Evolutionary conservation across 106 monocot species (phyloP), one percentile per base, ranked within the genome.

Genomic region (Allium cepa): DNA sequence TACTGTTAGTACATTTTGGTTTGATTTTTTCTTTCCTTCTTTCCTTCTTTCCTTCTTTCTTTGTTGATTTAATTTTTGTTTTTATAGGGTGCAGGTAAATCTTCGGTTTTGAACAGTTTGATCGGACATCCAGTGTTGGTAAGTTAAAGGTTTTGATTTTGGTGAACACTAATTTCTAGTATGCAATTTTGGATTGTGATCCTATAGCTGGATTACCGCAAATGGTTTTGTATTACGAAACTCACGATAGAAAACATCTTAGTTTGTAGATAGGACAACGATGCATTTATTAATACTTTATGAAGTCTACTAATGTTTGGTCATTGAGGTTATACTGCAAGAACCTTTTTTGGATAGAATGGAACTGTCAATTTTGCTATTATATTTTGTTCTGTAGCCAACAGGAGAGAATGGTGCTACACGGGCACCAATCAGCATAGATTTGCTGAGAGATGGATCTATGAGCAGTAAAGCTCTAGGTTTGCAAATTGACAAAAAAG

Each of bases 361-460:
- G 27, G 17, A 45, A 68, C 16, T 68, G 50, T 62, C 27, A 49
- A 53, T 57, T 60, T 52, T 12, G 16, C 53, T 17, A 13, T 73
- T 62, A 27, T 6, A 17, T 71, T 70, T 26, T 59, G 67, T 36
- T 63, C 16, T 75, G 69, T 72, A 96, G 91, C 92, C 96, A 8
- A 96, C 96, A 3, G 96, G 96, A 66, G 96, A 96, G 76, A 96
- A 96, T 56, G 96, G 96, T 57, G 92, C 96, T 7, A 96, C 96
- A 36, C 81, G 96, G 53, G 85, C 92, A 63, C 96, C 96, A 10
- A 92, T 96, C 28, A 79, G 81, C 60, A 74, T 96, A 50, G 96
- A 92, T 63, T 56, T 96, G 59, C 64, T 69, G 9, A 81, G 88
- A 52, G 96, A 96, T 63, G 48, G 59, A 47, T 81, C 88, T 9